Evolutionary conservation across 495 filamentous ascomycete genomes (phyloP).

Genomic region (Aspergillus wentii): DNA sequence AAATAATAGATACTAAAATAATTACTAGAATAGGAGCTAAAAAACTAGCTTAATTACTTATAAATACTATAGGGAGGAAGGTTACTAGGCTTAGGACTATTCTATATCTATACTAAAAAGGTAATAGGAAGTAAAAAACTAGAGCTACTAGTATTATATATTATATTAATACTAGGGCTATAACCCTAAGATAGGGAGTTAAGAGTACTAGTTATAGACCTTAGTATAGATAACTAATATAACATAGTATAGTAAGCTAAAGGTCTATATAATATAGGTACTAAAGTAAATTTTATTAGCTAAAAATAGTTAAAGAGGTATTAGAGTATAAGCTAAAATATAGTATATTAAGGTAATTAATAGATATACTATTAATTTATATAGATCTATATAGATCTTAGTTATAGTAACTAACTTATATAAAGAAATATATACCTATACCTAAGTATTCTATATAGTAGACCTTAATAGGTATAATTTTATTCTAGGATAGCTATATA

Average conservation of each 20-base stretch:
- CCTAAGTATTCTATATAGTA: background rate
- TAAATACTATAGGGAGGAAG: background rate
- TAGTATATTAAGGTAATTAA: background rate
- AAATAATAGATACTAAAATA: background rate
- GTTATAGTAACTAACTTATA: background rate
- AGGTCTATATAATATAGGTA: background rate
- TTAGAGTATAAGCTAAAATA: background rate
- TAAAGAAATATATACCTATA: background rate
- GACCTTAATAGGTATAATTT: background rate
- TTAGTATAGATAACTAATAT: background rate
- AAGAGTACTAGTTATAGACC: background rate
- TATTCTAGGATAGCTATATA: background rate
- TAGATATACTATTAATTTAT: background rate
- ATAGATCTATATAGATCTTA: background rate
- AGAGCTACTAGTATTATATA: slow-evolving; percentile 3
- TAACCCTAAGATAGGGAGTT: slow-evolving; percentile 1
- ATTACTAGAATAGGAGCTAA: background rate
- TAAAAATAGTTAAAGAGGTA: background rate
- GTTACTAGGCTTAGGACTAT: no score
- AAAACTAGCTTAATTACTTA: background rate
- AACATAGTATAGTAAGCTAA: background rate
- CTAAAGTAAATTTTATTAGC: background rate
- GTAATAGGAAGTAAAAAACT: no score
- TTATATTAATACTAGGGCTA: slow-evolving; percentile 1
- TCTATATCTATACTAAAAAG: no score